phyloP scores from a whole-genome alignment of 345 rosid genomes.

The Anastatica hierochuntica region DNA sequence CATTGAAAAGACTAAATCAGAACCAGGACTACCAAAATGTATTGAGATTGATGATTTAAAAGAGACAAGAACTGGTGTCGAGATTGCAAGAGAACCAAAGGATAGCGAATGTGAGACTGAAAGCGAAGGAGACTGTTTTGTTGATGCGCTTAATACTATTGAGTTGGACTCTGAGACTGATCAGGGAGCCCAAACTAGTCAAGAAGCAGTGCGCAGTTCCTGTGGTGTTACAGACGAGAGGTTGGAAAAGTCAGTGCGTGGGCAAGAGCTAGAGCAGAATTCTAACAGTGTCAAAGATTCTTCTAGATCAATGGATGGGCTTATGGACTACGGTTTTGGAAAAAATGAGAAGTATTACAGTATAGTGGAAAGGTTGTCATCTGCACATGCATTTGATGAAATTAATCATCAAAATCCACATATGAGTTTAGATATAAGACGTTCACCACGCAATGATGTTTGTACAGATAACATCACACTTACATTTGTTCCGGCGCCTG shows the following conservation, averaged over 20 bases:
- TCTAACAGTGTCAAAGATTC: slow-evolving; percentile 1
- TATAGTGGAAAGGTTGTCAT: slow-evolving; percentile 6
- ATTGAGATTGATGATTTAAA: slow-evolving; percentile 53
- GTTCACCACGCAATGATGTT: not conserved
- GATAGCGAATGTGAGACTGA: slow-evolving; percentile 44
- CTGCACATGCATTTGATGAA: slow-evolving; percentile 24
- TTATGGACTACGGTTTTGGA: not conserved
- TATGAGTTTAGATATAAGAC: slow-evolving; percentile 19
- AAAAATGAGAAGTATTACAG: slow-evolving; percentile 9
- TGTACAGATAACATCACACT: not conserved
- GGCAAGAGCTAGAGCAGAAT: too few species aligned
- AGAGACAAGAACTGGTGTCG: slow-evolving; percentile 27
- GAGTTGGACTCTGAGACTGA: slow-evolving; percentile 56
- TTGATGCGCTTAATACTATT: slow-evolving; percentile 80
- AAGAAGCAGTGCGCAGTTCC: not conserved
- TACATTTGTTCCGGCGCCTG: slow-evolving; percentile 1
- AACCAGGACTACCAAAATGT: slow-evolving; percentile 20
- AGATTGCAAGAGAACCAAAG: slow-evolving; percentile 57
- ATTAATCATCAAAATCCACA: slow-evolving; percentile 22
- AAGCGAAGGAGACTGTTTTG: slow-evolving; percentile 65
- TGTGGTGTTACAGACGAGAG: slow-evolving; percentile 2
- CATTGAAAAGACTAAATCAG: too few species aligned
- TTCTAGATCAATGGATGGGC: not conserved
- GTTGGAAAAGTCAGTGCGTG: slow-evolving; percentile 14
- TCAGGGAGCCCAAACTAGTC: slow-evolving; percentile 18